phyloP scores from a whole-genome alignment of 2,329 filamentous ascomycete genomes.

The Anisogramma anomala region DNA sequence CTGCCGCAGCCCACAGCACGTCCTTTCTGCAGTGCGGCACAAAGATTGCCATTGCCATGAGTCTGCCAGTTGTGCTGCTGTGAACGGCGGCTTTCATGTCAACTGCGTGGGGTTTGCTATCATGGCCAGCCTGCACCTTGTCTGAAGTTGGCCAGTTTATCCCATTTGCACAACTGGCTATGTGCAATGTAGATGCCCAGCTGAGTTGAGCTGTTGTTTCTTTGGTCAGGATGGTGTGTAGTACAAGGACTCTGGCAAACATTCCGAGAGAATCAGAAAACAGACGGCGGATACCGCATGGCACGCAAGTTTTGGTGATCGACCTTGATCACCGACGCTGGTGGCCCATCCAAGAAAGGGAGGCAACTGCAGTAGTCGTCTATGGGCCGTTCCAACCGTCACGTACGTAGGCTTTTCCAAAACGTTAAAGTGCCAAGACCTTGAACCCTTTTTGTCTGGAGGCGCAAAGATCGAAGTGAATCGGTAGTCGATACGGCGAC shows the following conservation, averaged over 20 bases:
- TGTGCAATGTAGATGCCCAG: conserved; percentile 12
- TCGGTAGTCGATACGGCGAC: too few relatives aligned
- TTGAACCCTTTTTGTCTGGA: too few relatives aligned
- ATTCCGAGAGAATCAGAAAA: neutral
- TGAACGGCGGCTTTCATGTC: conserved; percentile 2
- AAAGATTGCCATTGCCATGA: neutral
- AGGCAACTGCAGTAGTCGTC: too few relatives aligned
- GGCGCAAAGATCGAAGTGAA: too few relatives aligned
- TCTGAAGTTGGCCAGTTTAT: neutral
- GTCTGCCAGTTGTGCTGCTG: neutral
- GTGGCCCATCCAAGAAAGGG: too few relatives aligned
- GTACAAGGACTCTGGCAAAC: neutral
- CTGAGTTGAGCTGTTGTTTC: neutral
- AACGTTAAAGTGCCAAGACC: too few relatives aligned
- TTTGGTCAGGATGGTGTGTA: neutral
- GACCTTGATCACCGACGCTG: too few relatives aligned
- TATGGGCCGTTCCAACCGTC: too few relatives aligned
- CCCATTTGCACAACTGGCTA: neutral
- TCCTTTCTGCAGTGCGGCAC: conserved; percentile 1
- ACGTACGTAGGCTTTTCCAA: too few relatives aligned
- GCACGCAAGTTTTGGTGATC: neutral
- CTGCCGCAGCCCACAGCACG: neutral
- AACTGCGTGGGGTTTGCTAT: conserved; percentile 7
- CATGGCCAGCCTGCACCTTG: neutral
- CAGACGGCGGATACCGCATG: neutral